phyloP scores from a whole-genome alignment of 345 rosid genomes.

The Pugionium cornutum region DNA sequence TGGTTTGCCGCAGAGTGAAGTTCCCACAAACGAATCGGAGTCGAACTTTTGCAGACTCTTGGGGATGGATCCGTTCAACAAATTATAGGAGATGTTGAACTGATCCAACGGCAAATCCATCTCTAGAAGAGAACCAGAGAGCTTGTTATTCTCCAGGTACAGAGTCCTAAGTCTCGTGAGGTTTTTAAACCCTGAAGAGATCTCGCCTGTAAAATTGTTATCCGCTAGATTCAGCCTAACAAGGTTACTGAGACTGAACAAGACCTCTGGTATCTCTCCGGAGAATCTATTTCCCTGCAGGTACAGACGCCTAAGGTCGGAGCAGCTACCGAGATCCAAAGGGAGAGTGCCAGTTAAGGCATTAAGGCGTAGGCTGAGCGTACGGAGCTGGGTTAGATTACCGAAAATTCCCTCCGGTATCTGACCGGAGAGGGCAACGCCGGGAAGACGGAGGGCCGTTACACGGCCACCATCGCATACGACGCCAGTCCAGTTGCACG shows the following conservation, averaged over 20 bases:
- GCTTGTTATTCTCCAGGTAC: slow-evolving; percentile 59
- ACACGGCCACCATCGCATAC: slow-evolving; percentile 64
- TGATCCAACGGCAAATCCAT: slow-evolving; percentile 56
- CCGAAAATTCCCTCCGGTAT: slow-evolving; percentile 70
- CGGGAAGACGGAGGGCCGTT: slow-evolving; percentile 76
- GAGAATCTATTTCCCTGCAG: slow-evolving; percentile 80
- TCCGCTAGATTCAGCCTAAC: slow-evolving; percentile 64
- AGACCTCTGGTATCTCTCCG: slow-evolving; percentile 67
- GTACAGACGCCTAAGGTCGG: slow-evolving; percentile 64
- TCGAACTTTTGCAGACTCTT: slow-evolving; percentile 46
- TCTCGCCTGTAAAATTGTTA: slow-evolving; percentile 66
- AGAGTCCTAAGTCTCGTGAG: slow-evolving; percentile 78
- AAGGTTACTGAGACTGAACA: slow-evolving; percentile 57
- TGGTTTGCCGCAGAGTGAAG: slow-evolving; percentile 80
- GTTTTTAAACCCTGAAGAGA: slow-evolving; percentile 58
- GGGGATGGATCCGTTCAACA: slow-evolving; percentile 82
- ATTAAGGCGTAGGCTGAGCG: slow-evolving; percentile 87
- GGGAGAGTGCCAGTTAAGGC: slow-evolving; percentile 65
- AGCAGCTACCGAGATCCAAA: slow-evolving; percentile 69
- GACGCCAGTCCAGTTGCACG: slow-evolving; percentile 89
- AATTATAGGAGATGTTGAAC: slow-evolving; percentile 79
- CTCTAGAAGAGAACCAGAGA: slow-evolving; percentile 60
- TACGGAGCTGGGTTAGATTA: slow-evolving; percentile 72
- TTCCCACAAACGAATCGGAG: slow-evolving; percentile 62
- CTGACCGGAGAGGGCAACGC: slow-evolving; percentile 68